Base-by-base conservation (phyloP, 352 stramenopile genomes). In the Phytophthora fragariae region DNA sequence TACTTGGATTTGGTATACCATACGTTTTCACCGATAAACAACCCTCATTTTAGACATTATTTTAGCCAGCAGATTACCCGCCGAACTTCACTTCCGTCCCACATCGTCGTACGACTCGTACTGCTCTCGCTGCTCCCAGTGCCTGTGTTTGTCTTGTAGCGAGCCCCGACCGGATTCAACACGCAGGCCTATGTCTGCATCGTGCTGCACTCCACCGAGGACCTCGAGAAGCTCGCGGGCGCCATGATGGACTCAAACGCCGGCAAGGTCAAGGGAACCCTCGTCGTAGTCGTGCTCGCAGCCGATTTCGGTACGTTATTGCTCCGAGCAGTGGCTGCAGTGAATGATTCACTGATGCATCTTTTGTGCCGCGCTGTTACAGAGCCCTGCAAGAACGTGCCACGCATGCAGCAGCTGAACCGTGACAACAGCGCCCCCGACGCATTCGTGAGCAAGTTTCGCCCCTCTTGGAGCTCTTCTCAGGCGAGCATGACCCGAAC, bases 81-180 rank as follows among this genome's bases (percentile, higher is more conserved):
- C 24, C 24, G 24, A 1, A 27, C 24, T 27, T 27, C 24, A 27
- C 24, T 27, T 27, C 24, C 24, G 24, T 27, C 24, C 24, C 2
- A 27, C 24, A 27, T 27, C 24, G 24, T 27, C 24, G 24, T 27
- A 27, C 24, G 24, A 27, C 24, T 27, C 24, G 24, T 27, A 27
- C 24, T 27, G 24, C 24, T 27, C 24, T 27, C 24, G 24, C 24
- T 27, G 24, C 24, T 27, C 24, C 24, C 24, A 27, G 24, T 27
- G 24, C 24, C 19, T 29, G 35, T 47, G 50, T 14, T 24, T 3
- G 1, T 49, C 12, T n/a, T 55, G 39, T 52, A 93, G 85, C 77
- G 80, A 44, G 85, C 88, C 3, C 82, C 87, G n/a, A 79, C 73
- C n/a, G 77, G 84, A 3, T 91, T 93, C 57, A 95, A 95, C 73